A percentile compares a stretch with the other conserved stretches of the same genome.
Evolutionary conservation across 768 basidiomycete species (phyloP).

Genomic region (Amanita fuliginea): DNA sequence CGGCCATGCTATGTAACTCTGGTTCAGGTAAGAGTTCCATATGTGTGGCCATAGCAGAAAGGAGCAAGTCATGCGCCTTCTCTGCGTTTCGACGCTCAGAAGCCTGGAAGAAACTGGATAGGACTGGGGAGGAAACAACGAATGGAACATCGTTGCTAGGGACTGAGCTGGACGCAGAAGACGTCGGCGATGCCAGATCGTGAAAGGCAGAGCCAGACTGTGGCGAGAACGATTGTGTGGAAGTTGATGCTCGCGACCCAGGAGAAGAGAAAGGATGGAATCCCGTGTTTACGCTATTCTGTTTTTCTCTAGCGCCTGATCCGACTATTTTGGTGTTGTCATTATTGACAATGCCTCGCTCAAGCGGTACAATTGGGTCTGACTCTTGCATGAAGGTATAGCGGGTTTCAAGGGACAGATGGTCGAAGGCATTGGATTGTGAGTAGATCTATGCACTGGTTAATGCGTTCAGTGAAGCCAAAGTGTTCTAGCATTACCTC

Average conservation of each 20-base stretch:
- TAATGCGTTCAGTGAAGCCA: neutral
- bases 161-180: neutral
- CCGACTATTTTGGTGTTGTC: neutral
- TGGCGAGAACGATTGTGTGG: neutral
- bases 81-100: neutral
- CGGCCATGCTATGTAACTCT: neutral
- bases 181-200: neutral
- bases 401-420: neutral
- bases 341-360: neutral
- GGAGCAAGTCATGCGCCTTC: neutral
- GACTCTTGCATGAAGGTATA: neutral
- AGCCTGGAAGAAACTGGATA: slow-evolving; percentile 2
- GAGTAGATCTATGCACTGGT: neutral
- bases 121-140: slow-evolving; percentile 1
- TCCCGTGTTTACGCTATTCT: neutral
- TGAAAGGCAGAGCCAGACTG: neutral
- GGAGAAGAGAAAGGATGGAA: neutral
- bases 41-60: slow-evolving; percentile 1
- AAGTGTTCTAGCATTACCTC: neutral
- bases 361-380: slow-evolving; percentile 1
- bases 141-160: neutral
- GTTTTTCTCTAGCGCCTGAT: neutral
- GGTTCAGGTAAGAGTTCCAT: neutral
- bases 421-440: neutral
- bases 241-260: neutral